These are phyloP conservation scores for Climacium dendroides DNA, from an alignment of 225 moss, liverwort and hornwort genomes.

Conservation along the genomic window DNA sequence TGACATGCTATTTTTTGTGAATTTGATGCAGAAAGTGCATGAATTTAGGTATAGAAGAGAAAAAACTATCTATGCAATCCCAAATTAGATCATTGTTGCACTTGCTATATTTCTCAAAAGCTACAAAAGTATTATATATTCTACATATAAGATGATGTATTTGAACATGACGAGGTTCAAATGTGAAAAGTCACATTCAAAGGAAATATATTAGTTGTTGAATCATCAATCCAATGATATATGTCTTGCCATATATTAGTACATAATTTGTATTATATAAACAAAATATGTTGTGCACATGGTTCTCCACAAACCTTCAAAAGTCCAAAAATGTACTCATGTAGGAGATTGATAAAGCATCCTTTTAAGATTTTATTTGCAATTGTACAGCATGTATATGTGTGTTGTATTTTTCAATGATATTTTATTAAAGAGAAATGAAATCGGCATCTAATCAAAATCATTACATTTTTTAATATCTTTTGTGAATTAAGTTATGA, in stretches of 20 bases:
- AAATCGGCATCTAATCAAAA: no score
- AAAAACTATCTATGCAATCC: no score
- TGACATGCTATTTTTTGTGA: rapidly evolving
- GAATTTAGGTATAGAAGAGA: no score
- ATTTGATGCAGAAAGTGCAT: neutral
- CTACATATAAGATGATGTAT: rapidly evolving
- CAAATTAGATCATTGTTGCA: neutral
- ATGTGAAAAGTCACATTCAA: neutral
- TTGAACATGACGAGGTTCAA: neutral
- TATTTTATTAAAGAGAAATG: no score
- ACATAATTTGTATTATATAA: neutral
- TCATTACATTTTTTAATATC: no score
- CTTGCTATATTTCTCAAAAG: neutral
- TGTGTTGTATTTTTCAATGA: no score
- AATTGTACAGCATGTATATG: no score
- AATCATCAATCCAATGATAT: neutral
- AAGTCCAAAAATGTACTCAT: rapidly evolving
- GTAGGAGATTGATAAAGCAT: neutral
- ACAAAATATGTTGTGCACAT: no score
- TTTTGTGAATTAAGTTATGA: no score
- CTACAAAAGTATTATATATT: neutral
- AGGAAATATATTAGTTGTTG: neutral
- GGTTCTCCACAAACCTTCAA: rapidly evolving
- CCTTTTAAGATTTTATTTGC: rapidly evolving
- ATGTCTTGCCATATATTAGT: neutral